Conservation (phyloP, 106 monocot species). For the Allium sativum region DNA sequence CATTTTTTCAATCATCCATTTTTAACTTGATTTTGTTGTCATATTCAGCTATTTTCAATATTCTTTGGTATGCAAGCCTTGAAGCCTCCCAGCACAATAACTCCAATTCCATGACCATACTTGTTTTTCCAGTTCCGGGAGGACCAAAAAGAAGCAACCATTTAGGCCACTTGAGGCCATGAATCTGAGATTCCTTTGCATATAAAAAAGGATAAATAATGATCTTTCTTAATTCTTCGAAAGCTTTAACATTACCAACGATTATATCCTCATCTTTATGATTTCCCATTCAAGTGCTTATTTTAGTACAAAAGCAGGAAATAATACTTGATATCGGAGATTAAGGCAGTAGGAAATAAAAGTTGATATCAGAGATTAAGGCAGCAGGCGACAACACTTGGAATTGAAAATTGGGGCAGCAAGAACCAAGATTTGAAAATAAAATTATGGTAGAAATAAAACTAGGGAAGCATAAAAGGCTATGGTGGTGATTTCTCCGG, state of each 20-base stretch:
- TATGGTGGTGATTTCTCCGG: too few relatives aligned
- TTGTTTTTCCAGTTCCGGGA: conserved; percentile 91
- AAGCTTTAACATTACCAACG: conserved; percentile 42
- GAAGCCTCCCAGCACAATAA: conserved; percentile 72
- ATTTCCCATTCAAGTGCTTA: neutral
- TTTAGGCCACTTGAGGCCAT: conserved; percentile 84
- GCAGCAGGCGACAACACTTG: too few relatives aligned
- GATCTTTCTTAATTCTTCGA: conserved; percentile 68
- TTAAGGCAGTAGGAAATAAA: too few relatives aligned
- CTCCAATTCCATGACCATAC: conserved; percentile 83
- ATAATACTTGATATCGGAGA: too few relatives aligned
- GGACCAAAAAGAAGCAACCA: conserved; percentile 86
- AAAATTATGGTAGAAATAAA: too few relatives aligned
- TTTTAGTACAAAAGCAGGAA: too few relatives aligned
- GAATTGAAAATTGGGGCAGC: too few relatives aligned
- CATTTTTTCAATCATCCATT: conserved; percentile 74
- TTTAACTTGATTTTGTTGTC: conserved; percentile 13
- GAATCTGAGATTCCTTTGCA: conserved; percentile 32
- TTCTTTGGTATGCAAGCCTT: conserved; percentile 44
- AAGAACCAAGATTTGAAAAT: too few relatives aligned
- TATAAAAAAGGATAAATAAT: conserved; percentile 69
- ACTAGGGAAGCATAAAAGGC: too few relatives aligned
- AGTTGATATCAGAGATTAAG: too few relatives aligned
- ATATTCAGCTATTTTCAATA: conserved; percentile 8
- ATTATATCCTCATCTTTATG: conserved; percentile 72